Conservation (phyloP, 192 early-diverging fungal genomes). For the Jimgerdemannia lactiflua region DNA sequence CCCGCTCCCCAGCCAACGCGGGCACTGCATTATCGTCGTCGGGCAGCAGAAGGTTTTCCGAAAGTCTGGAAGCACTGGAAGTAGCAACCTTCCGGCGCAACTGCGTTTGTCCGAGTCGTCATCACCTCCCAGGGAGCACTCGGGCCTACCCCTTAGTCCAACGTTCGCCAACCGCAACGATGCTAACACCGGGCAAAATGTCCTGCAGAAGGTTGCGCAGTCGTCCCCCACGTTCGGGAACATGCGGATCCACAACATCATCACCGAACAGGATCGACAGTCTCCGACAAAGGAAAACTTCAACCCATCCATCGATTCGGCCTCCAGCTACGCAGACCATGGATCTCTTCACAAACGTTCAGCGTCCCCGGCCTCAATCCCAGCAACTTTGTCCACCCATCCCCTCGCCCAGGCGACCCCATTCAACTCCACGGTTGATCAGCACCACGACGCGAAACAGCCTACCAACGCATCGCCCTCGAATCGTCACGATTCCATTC, state of each 20-base stretch:
- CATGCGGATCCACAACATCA: not conserved
- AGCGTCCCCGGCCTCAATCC: not conserved
- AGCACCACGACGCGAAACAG: not conserved
- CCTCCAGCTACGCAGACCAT: not conserved
- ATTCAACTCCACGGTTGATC: not conserved
- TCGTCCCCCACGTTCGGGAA: not conserved
- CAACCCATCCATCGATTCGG: not conserved
- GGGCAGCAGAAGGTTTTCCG: conserved; percentile 9
- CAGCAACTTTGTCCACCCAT: not conserved
- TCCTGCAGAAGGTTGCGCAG: not conserved
- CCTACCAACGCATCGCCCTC: not conserved
- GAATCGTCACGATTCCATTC: too few relatives aligned
- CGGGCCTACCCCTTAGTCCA: not conserved
- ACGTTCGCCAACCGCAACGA: not conserved
- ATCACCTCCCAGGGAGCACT: not conserved
- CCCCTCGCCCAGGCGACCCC: not conserved
- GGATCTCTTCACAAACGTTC: not conserved
- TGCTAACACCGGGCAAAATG: not conserved
- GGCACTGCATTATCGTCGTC: not conserved
- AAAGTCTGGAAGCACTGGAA: not conserved
- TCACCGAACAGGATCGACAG: not conserved
- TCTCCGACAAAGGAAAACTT: not conserved
- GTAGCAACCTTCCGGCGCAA: not conserved
- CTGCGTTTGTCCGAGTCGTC: not conserved
- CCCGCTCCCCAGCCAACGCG: not conserved